These are phyloP conservation scores for Trichoderma hamatum DNA, from an alignment of 2,329 filamentous ascomycete species.

Conservation along the genomic window DNA sequence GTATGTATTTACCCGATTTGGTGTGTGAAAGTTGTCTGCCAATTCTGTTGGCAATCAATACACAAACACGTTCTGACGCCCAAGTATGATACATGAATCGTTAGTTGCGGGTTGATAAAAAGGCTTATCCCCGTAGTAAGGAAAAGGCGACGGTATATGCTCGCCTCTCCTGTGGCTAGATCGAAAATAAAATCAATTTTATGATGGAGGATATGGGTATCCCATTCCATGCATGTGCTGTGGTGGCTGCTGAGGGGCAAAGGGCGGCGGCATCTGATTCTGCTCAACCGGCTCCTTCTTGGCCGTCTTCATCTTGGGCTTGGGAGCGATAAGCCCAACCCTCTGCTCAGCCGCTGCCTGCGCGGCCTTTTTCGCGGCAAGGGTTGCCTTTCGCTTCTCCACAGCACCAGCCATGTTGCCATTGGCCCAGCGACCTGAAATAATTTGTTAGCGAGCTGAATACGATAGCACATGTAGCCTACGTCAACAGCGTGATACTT, in stretches of 20 bases:
- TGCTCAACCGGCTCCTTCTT: constrained; percentile 41
- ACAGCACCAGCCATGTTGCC: constrained; percentile 64
- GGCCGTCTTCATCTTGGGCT: constrained; percentile 42
- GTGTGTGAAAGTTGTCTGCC: constrained; percentile 13
- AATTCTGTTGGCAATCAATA: constrained; percentile 2
- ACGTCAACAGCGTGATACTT: constrained; percentile 35
- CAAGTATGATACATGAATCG: constrained; percentile 23
- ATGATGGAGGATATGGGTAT: constrained; percentile 34
- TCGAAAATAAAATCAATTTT: not conserved
- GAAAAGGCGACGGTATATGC: not conserved
- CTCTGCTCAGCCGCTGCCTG: constrained; percentile 47
- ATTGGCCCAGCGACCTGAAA: constrained; percentile 60
- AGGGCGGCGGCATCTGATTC: constrained; percentile 29
- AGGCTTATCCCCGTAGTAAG: not conserved
- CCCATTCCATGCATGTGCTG: constrained; percentile 37
- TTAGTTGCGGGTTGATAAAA: not conserved
- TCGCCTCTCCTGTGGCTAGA: not conserved
- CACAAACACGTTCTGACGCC: constrained; percentile 6
- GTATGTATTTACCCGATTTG: constrained; percentile 1
- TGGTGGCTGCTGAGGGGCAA: constrained; percentile 32
- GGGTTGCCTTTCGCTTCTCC: constrained; percentile 61
- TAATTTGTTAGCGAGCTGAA: constrained; percentile 33
- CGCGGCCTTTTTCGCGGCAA: constrained; percentile 60
- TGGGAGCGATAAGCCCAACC: constrained; percentile 43
- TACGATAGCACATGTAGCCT: not conserved